Evolutionary conservation across 352 stramenopile species (phyloP).

Genomic region (Phytophthora citrophthora): DNA sequence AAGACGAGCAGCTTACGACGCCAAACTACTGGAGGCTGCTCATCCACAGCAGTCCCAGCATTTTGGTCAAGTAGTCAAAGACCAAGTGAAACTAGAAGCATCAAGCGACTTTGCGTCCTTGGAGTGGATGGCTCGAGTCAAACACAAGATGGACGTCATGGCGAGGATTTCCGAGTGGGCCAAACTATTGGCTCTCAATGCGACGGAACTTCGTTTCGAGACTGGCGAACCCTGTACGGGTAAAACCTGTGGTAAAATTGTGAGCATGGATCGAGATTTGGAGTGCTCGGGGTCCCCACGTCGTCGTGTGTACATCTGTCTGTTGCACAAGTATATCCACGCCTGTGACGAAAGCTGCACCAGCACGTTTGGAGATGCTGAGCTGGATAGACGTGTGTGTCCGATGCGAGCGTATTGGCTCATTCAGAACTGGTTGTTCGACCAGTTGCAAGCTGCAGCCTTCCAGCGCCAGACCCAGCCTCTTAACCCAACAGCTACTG

Average conservation of each 20-base stretch:
- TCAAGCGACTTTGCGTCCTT: slow-evolving; percentile 78
- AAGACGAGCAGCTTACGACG: slow-evolving; percentile 63
- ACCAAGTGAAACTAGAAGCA: slow-evolving; percentile 73
- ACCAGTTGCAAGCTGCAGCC: slow-evolving; percentile 52
- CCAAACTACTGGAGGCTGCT: slow-evolving; percentile 41
- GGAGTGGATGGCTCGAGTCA: slow-evolving; percentile 84
- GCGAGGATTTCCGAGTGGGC: slow-evolving; percentile 77
- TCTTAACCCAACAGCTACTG: slow-evolving; percentile 3
- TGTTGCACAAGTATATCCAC: slow-evolving; percentile 86
- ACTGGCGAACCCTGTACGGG: slow-evolving; percentile 67
- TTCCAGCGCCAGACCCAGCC: slow-evolving; percentile 19
- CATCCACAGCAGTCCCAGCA: slow-evolving; percentile 19
- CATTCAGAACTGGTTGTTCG: slow-evolving; percentile 82
- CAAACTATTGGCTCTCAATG: slow-evolving; percentile 60
- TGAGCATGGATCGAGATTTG: slow-evolving; percentile 82
- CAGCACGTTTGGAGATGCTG: slow-evolving; percentile 59
- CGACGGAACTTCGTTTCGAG: slow-evolving; percentile 79
- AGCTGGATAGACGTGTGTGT: slow-evolving; percentile 73
- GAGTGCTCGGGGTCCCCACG: slow-evolving; percentile 74
- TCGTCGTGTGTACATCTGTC: slow-evolving; percentile 76
- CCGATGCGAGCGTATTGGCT: slow-evolving; percentile 78
- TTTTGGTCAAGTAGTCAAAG: slow-evolving; percentile 40
- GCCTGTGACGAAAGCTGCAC: slow-evolving; percentile 79
- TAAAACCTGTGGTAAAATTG: slow-evolving; percentile 76
- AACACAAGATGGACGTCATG: slow-evolving; percentile 90